Evolutionary conservation across 768 basidiomycete species (phyloP), one percentile per base, ranked within the genome.

Genomic region (Trametes elegans): DNA sequence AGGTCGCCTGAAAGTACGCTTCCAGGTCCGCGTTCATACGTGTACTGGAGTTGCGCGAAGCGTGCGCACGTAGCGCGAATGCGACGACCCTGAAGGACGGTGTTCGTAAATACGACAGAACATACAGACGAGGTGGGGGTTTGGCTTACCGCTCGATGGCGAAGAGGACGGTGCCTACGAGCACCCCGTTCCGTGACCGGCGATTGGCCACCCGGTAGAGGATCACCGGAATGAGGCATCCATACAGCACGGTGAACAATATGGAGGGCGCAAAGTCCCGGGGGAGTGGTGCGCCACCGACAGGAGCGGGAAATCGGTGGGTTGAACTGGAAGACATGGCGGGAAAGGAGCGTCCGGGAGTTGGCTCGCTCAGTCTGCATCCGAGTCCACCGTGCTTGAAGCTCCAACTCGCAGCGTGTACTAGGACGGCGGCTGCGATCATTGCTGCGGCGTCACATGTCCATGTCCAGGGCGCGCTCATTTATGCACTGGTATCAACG

Each of bases 201-300:
- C 19, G 38, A 16, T 42, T 19, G 24, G 41, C 32, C 7, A 57
- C n/a, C 10, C 66, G 61, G 45, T 52, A 63, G 16, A 63, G 5
- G 11, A 46, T 48, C 14, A 63, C 18, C 9, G 63, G 58, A 16
- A 59, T 24, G 16, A 65, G 52, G 18, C 59, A 27, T 7, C 32
- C 62, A 42, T 64, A 67, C 5, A 57, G 43, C 5, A 57, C 28
- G 3, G 60, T 40, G 54, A 68, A 67, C 10, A 68, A 13, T 36
- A 67, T 61, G 13, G 64, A 64, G 7, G 67, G 67, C 7, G 44
- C 63, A 38, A 64, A 61, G 50, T 68, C 67, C 21, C 46, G 3
- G 2, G 26, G 28, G 29, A 42, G 14, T 3, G 55, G 55, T 3
- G 29, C 49, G 4, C 55, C 55, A 19, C 55, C 55, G 7, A 57